Conservation (phyloP, 805 yeast genomes). For the Metschnikowia sp. region DNA sequence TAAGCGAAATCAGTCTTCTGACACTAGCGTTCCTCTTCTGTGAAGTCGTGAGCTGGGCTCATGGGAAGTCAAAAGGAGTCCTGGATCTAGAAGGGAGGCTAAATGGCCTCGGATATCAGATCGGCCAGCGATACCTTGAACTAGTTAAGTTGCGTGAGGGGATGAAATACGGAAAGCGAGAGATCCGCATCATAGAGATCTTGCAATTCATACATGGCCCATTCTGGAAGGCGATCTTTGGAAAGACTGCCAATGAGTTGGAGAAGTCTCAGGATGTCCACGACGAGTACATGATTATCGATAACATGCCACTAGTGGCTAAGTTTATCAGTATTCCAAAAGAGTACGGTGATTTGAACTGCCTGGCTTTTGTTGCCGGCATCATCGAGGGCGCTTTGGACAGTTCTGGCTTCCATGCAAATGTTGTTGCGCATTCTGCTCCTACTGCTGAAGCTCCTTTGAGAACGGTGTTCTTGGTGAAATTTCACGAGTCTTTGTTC, state of each 20-base stretch:
- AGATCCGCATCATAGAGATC: constrained; percentile 60
- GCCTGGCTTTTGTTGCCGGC: constrained; percentile 83
- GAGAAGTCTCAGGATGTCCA: constrained; percentile 70
- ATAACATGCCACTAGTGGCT: constrained; percentile 67
- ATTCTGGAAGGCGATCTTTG: constrained; percentile 74
- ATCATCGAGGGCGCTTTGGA: constrained; percentile 80
- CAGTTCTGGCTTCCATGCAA: constrained; percentile 66
- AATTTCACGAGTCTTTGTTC: constrained; percentile 58
- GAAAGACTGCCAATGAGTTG: constrained; percentile 67
- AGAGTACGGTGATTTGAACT: constrained; percentile 73
- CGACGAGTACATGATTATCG: constrained; percentile 75
- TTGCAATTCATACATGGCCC: constrained; percentile 69
- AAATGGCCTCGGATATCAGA: constrained; percentile 71
- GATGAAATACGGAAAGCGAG: constrained; percentile 57
- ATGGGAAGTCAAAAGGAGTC: constrained; percentile 59
- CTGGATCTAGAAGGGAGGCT: constrained; percentile 56
- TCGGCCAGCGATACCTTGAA: constrained; percentile 72
- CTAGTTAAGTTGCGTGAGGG: constrained; percentile 69
- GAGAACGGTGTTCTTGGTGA: constrained; percentile 72
- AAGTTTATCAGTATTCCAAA: constrained; percentile 73
- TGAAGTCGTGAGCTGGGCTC: constrained; percentile 66
- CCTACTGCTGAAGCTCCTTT: constrained; percentile 56
- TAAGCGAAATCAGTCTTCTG: constrained; percentile 63
- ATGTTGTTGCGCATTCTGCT: constrained; percentile 79
- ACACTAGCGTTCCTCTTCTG: constrained; percentile 67